These are phyloP conservation scores for Rosellinia necatrix DNA, from an alignment of 2,329 filamentous ascomycete genomes.

Conservation along the genomic window DNA sequence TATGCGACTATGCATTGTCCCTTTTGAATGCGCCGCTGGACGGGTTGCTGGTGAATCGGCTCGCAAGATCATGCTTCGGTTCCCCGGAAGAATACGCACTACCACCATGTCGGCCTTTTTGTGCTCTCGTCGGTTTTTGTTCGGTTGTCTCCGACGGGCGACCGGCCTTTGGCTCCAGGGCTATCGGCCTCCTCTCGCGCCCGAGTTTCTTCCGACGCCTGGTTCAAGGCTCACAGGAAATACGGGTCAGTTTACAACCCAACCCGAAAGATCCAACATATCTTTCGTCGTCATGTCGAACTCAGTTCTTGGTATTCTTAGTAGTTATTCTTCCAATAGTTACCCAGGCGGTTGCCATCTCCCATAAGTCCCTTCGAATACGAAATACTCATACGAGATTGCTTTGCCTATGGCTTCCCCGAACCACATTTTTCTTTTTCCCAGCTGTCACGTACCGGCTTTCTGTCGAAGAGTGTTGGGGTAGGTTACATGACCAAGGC, in stretches of 20 bases:
- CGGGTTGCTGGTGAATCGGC: background rate
- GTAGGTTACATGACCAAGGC: slow-evolving; percentile 32
- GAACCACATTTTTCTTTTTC: background rate
- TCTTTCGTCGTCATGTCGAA: background rate
- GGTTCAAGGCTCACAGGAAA: background rate
- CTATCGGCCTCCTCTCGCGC: slow-evolving; percentile 11
- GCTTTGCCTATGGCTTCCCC: background rate
- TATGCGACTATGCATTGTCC: background rate
- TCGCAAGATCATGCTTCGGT: background rate
- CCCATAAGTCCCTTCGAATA: background rate
- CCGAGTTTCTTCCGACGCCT: slow-evolving; percentile 18
- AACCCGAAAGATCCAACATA: background rate
- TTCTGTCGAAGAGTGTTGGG: slow-evolving; percentile 17
- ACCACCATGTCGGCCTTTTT: background rate
- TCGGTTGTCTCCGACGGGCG: background rate
- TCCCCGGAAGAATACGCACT: background rate
- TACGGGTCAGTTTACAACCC: background rate
- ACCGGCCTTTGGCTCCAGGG: background rate
- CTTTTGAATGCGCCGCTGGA: background rate
- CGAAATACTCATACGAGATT: background rate
- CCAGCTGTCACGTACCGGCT: slow-evolving; percentile 7
- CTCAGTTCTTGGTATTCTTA: background rate
- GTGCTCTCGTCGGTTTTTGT: background rate
- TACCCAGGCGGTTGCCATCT: background rate
- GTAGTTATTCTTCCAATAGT: background rate